Evolutionary conservation across 1,284 basidiomycete species (phyloP).

Genomic region (Xerocomus minutiporus): DNA sequence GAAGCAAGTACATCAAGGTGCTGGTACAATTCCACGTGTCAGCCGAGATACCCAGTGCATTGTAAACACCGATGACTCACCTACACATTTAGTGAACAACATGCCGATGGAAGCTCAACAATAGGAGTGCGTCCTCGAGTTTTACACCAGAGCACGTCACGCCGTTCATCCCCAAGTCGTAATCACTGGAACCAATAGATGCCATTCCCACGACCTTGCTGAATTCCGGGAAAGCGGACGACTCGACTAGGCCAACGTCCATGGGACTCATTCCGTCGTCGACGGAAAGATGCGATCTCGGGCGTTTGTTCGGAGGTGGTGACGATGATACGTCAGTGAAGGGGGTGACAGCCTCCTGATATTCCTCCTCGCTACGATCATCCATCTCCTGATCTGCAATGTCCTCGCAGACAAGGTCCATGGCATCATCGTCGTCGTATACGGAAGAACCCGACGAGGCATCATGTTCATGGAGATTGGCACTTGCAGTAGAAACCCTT

Average conservation of each 20-base stretch:
- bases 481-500: conserved; percentile 40
- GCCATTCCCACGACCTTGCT: conserved; percentile 26
- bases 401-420: conserved; percentile 38
- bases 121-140: conserved; percentile 61
- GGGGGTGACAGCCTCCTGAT: conserved; percentile 67
- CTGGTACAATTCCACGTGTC: conserved; percentile 12
- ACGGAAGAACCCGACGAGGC: conserved; percentile 49
- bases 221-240: conserved; percentile 28
- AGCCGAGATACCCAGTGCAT: conserved; percentile 4
- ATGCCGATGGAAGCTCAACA: conserved; percentile 67
- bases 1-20: conserved; percentile 11
- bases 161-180: conserved; percentile 25
- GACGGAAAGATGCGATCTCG: conserved; percentile 23
- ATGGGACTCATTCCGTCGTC: conserved; percentile 25
- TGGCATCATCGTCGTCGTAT: conserved; percentile 39
- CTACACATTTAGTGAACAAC: conserved; percentile 45
- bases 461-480: conserved; percentile 42
- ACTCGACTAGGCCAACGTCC: conserved; percentile 27
- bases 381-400: conserved; percentile 41
- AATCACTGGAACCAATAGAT: conserved; percentile 20
- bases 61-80: conserved; percentile 15
- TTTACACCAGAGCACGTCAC: conserved; percentile 41
- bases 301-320: conserved; percentile 36
- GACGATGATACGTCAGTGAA: conserved; percentile 55
- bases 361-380: conserved; percentile 60